Conservation (phyloP, 768 basidiomycete species). For the Phylloporus arenicola region DNA sequence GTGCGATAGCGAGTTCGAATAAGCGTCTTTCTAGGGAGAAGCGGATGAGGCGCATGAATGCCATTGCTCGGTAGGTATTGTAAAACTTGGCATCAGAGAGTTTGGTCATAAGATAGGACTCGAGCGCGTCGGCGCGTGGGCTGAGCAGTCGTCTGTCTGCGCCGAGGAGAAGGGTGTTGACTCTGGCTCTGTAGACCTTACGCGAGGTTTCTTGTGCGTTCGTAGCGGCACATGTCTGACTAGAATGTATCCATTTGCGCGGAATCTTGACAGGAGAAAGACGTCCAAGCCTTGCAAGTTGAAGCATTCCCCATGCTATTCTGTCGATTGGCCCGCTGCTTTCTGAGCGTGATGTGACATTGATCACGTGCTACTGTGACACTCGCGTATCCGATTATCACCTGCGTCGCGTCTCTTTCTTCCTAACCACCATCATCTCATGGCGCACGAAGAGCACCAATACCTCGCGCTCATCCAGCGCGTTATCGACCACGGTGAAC, state of each 20-base stretch:
- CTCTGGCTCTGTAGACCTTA: conserved; percentile 17
- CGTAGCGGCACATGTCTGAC: neutral
- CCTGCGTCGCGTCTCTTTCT: conserved; percentile 1
- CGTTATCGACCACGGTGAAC: conserved; percentile 71
- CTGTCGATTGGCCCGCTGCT: neutral
- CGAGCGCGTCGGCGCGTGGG: conserved; percentile 15
- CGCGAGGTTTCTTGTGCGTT: conserved; percentile 1
- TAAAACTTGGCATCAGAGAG: conserved; percentile 23
- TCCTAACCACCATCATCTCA: conserved; percentile 7
- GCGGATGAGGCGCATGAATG: conserved; percentile 37
- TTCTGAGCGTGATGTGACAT: conserved; percentile 12
- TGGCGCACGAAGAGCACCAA: conserved; percentile 78
- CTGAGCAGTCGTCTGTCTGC: conserved; percentile 26
- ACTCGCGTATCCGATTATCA: conserved; percentile 5
- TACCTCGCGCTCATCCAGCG: conserved; percentile 79
- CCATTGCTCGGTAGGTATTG: conserved; percentile 25
- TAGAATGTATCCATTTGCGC: conserved; percentile 1
- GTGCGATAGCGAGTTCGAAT: conserved; percentile 34
- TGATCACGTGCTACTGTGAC: conserved; percentile 11
- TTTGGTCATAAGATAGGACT: conserved; percentile 17
- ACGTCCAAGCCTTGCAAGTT: conserved; percentile 8
- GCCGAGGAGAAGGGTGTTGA: conserved; percentile 23
- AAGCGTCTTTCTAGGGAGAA: conserved; percentile 37
- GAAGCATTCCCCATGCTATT: too few species aligned
- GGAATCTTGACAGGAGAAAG: neutral